Evolutionary conservation across 2,329 filamentous ascomycete genomes (phyloP).

Genomic region (Aspergillus persii): DNA sequence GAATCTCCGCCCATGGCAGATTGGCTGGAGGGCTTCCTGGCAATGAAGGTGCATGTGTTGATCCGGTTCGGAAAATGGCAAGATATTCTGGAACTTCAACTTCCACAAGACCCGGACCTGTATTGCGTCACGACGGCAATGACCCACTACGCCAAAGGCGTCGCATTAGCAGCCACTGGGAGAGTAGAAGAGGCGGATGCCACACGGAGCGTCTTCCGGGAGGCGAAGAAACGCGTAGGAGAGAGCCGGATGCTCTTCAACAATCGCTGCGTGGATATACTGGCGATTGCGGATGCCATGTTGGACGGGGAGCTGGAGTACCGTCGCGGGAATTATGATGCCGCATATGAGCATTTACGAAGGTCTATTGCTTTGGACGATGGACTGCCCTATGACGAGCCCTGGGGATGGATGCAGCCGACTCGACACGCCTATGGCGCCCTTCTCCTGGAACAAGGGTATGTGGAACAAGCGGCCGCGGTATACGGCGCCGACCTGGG

Average conservation of each 20-base stretch:
- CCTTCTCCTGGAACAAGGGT: constrained; percentile 64
- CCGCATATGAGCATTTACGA: constrained; percentile 60
- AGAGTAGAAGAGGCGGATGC: constrained; percentile 54
- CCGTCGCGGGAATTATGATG: constrained; percentile 56
- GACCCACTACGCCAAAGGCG: constrained; percentile 64
- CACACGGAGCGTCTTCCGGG: constrained; percentile 52
- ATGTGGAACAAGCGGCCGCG: constrained; percentile 54
- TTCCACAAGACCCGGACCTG: constrained; percentile 59
- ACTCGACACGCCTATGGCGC: constrained; percentile 69
- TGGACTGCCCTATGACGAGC: constrained; percentile 66
- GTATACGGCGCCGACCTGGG: constrained; percentile 64
- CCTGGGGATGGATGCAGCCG: constrained; percentile 79
- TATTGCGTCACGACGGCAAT: constrained; percentile 71
- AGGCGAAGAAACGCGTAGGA: constrained; percentile 54
- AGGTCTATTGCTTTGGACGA: constrained; percentile 61
- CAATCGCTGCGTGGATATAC: constrained; percentile 63
- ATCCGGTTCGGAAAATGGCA: constrained; percentile 73
- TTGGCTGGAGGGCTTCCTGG: constrained; percentile 70
- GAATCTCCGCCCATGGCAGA: constrained; percentile 73
- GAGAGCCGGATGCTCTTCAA: constrained; percentile 65
- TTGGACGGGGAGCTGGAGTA: constrained; percentile 73
- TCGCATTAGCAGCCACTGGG: constrained; percentile 63
- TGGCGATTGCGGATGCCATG: constrained; percentile 63
- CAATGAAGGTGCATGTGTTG: constrained; percentile 66
- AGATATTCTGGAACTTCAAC: constrained; percentile 56